Percentiles rank a stretch among this genome's conserved stretches.
Conservation (phyloP, 352 stramenopile species). For the Peronospora belbahrii region DNA sequence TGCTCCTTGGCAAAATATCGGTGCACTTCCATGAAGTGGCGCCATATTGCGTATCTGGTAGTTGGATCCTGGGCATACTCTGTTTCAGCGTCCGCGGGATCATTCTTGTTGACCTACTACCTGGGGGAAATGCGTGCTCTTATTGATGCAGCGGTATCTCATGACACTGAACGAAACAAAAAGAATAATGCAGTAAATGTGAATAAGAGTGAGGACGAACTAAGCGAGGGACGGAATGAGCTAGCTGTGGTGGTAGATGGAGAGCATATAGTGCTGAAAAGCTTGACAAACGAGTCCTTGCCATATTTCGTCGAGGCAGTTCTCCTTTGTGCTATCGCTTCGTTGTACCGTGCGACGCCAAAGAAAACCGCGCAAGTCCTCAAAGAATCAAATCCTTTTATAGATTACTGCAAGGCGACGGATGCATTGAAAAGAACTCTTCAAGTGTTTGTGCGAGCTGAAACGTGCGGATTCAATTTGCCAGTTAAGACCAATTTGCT, state of each 20-base stretch:
- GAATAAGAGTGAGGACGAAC: slow-evolving; percentile 19
- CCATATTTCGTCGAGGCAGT: slow-evolving; percentile 52
- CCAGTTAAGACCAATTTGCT: slow-evolving; percentile 46
- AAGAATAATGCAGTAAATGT: slow-evolving; percentile 8
- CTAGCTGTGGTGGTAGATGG: slow-evolving; percentile 32
- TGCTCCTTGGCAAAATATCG: slow-evolving; percentile 44
- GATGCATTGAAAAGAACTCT: slow-evolving; percentile 35
- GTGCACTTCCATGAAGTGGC: slow-evolving; percentile 34
- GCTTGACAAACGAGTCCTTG: slow-evolving; percentile 52
- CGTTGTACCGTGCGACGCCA: slow-evolving; percentile 32
- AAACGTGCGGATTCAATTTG: slow-evolving; percentile 44
- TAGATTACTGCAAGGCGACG: slow-evolving; percentile 33
- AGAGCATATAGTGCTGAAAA: slow-evolving; percentile 59
- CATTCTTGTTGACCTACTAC: slow-evolving; percentile 33
- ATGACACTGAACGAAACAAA: background rate
- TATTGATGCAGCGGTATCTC: slow-evolving; percentile 21
- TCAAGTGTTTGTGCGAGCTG: slow-evolving; percentile 40
- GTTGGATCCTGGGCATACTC: slow-evolving; percentile 52
- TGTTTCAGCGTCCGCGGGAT: slow-evolving; percentile 19
- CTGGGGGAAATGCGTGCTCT: slow-evolving; percentile 42
- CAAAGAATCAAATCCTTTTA: slow-evolving; percentile 30
- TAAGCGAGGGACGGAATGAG: slow-evolving; percentile 19
- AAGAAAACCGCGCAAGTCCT: slow-evolving; percentile 14
- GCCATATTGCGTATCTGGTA: slow-evolving; percentile 45
- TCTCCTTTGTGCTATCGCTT: slow-evolving; percentile 43